Base-by-base conservation (phyloP, 371 early-diverging fungal species). In the Synchytrium microbalum region DNA sequence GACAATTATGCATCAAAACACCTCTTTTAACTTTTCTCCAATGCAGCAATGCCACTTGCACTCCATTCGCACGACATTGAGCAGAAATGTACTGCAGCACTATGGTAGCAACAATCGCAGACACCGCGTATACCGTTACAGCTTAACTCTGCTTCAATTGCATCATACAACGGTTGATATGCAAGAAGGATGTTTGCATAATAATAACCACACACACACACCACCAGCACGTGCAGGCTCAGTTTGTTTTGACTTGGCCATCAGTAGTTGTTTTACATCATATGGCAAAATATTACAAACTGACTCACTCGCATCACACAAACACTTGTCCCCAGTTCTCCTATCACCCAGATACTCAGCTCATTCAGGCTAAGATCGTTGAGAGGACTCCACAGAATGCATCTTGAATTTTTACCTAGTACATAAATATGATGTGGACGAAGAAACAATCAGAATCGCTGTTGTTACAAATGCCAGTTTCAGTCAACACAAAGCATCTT, bases 261-360 rank as follows among this genome's bases (percentile, higher is more conserved):
- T 25, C 10, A 27, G 19, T 1, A 16, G 58, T 13, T 32, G 51
- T 54, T 54, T 28, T 3, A n/a, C n/a, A n/a, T n/a, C n/a, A n/a
- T n/a, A 60, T 3, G 26, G 23, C n/a, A 27, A 27, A 25, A 57
- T 26, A 31, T 3, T 14, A 32, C 29, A n/a, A n/a, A 33, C 38
- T 25, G 25, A 27, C 52, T 58, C 76, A 86, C 90, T 78, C 83
- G 84, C 46, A 89, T 86, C 26, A 88, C 86, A 23, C 82, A 77
- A 62, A 88, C 77, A 60, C 25, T 88, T 85, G 31, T 74, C 75
- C 70, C 89, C 88, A 56, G 90, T 90, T 67, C 85, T 85, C 38
- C 72, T 66, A 70, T 91, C 90, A 31, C 86, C 85, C 46, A 91
- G 66, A 72, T 90, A 90, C 63, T 84, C 83, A 26, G 82, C 75